Base-by-base conservation (phyloP, 768 basidiomycete genomes). In the Leucosporidium creatinivorum region DNA sequence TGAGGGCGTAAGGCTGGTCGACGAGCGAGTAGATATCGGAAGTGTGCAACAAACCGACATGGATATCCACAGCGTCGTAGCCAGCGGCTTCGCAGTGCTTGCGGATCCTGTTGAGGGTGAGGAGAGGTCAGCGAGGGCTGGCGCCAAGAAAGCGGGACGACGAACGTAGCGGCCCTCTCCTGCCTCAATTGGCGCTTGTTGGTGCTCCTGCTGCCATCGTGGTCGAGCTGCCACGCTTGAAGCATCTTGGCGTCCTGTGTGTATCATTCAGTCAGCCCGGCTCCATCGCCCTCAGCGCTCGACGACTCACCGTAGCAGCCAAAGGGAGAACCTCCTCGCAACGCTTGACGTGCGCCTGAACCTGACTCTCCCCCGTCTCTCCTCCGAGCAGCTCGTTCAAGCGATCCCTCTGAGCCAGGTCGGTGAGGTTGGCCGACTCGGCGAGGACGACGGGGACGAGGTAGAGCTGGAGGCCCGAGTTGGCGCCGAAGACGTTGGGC, bases 1-100 rank as follows among this genome's bases (percentile, higher is more conserved):
- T 58, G 57, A 58, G 57, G 13, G 57, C 33, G 57, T 58, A 58
- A 23, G 57, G 57, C 23, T 58, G 57, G 57, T 58, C 36, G 36
- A 58, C 19, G 57, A 33, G 21, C 23, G 57, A 15, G 33, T 39
- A 58, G 57, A 58, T 19, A 1, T 26, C 36, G 23, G 31, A 12
- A 25, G 57, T 23, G 23, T 18, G 57, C 23, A 23, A 18, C 8
- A 25, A 9, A 13, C 25, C 12, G 19, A 36, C 57, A n/a, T 21
- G 21, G 33, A 23, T 23, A 23, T 36, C 57, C 36, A 33, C 15
- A 15, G 39, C 39, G 8, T 44, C 39, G 39, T 44, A 44, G 13
- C 39, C 39, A 15, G 39, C 39, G 39, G 10, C 39, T 17, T 44
- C 39, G 39, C 39, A 44, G 15, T 44, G 39, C 39, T 44, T 44